Evolutionary conservation across 1,284 basidiomycete genomes (phyloP), one percentile per base, ranked within the genome.

Genomic region (Termitomyces sp.): DNA sequence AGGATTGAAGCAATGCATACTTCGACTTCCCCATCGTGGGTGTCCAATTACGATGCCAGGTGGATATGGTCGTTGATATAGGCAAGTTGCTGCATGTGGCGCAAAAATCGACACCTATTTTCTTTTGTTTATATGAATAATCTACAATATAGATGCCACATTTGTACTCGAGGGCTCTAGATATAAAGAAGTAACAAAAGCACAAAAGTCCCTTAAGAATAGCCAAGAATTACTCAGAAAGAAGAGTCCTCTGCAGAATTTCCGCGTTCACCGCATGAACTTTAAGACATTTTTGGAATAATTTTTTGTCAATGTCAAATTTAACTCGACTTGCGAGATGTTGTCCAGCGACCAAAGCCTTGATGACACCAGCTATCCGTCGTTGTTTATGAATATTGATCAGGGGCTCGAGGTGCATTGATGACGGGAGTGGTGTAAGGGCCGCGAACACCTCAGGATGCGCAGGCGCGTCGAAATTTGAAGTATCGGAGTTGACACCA

Each of bases 321-420:
- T 86, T 80, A 40, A 87, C 78, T 54, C 81, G 79, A 55, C 83
- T 82, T 1, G 91, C 87, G 10, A 92, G 77, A 61, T 92, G 88
- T 66, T 94, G 91, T 6, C 88, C 89, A 6, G 83, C 82, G 12
- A 92, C 85, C 47, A 93, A 73, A 10, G 81, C 78, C 66, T 90
- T 89, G 65, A 92, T 86, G 31, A 89, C 83, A 7, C 78, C 79
- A 5, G 92, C 89, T 51, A 91, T 87, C 59, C 84, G 71, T 28
- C 92, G 83, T 65, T 92, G 89, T 70, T 94, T 93, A 69, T 93
- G 89, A 3, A 94, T 83, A 67, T 93, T 94, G 71, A 94, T 88
- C 53, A 94, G 72, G 1, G 90, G 90, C 60, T 90, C 87, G n/a
- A 94, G 79, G 59, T 85, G 81, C 73, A 92, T 84, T n/a, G 78